These are phyloP conservation scores for Petunia axillaris DNA, from an alignment of 257 asterid species.

Conservation along the genomic window DNA sequence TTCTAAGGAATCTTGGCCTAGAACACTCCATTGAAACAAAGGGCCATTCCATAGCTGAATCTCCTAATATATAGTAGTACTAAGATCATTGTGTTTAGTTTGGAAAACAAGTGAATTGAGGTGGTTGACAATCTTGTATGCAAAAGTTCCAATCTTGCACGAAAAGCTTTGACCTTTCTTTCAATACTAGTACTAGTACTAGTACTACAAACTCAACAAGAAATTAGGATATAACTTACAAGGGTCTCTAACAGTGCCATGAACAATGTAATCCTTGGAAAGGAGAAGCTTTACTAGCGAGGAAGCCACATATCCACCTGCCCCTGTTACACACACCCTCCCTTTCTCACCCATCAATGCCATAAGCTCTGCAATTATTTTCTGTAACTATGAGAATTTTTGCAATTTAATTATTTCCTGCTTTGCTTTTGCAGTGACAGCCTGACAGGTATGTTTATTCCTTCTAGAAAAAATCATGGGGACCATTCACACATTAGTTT, in stretches of 20 bases:
- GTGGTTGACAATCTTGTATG: neutral
- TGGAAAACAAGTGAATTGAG: neutral
- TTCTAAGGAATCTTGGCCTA: neutral
- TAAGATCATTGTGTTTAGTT: no score
- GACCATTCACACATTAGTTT: no score
- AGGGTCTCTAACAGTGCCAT: constrained; percentile 76
- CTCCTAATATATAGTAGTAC: neutral
- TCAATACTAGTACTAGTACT: neutral
- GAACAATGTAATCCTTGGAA: constrained; percentile 57
- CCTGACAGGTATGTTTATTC: no score
- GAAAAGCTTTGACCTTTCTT: neutral
- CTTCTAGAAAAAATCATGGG: no score
- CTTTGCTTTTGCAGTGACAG: no score
- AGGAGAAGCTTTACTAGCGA: constrained; percentile 79
- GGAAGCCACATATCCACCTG: constrained; percentile 77
- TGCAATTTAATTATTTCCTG: no score
- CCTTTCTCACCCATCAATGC: constrained; percentile 31
- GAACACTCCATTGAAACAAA: neutral
- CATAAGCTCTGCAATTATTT: neutral
- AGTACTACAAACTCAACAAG: no score
- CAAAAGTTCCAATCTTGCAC: no score
- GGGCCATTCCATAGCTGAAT: neutral
- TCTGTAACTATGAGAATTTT: no score
- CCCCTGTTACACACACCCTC: constrained; percentile 77
- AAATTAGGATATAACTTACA: constrained; percentile 35